Percentiles rank a stretch among this genome's conserved stretches.
These are phyloP conservation scores for Dioscorea dumetorum DNA, from an alignment of 106 monocot genomes.

Conservation along the genomic window DNA sequence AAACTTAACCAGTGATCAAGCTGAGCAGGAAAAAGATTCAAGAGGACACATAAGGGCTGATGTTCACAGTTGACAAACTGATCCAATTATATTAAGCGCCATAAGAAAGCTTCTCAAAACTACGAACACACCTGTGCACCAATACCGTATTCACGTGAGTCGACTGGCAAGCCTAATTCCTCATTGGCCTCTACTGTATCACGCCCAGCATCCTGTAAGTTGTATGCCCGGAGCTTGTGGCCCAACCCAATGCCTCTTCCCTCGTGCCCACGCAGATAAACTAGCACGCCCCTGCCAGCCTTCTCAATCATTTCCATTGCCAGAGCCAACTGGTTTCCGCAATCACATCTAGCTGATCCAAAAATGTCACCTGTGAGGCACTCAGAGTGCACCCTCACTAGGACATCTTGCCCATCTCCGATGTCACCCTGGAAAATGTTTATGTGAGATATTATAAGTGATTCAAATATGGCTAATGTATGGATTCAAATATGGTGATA, in stretches of 20 bases:
- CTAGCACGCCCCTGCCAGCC: constrained; percentile 26
- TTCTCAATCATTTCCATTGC: constrained; percentile 32
- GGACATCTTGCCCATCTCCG: constrained; percentile 34
- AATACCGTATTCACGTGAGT: constrained; percentile 34
- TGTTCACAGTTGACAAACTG: neutral
- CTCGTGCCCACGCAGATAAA: constrained; percentile 38
- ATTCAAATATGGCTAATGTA: neutral
- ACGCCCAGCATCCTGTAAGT: constrained; percentile 27
- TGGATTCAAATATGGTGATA: neutral
- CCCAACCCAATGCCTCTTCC: constrained; percentile 36
- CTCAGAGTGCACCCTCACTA: constrained; percentile 34
- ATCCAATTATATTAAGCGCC: neutral
- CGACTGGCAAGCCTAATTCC: constrained; percentile 27
- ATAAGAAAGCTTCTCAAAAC: neutral
- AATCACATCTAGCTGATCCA: constrained; percentile 33
- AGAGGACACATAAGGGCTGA: neutral
- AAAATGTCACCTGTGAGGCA: constrained; percentile 38
- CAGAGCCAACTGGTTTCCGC: constrained; percentile 22
- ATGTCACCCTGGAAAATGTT: constrained; percentile 21
- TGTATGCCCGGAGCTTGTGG: constrained; percentile 36
- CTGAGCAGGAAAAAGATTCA: neutral
- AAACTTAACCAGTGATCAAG: neutral
- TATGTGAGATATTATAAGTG: neutral
- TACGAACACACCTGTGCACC: constrained; percentile 20
- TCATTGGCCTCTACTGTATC: constrained; percentile 38